These are phyloP conservation scores for Pestalotiopsis sp. DNA, from an alignment of 2,329 filamentous ascomycete species.

Conservation along the genomic window DNA sequence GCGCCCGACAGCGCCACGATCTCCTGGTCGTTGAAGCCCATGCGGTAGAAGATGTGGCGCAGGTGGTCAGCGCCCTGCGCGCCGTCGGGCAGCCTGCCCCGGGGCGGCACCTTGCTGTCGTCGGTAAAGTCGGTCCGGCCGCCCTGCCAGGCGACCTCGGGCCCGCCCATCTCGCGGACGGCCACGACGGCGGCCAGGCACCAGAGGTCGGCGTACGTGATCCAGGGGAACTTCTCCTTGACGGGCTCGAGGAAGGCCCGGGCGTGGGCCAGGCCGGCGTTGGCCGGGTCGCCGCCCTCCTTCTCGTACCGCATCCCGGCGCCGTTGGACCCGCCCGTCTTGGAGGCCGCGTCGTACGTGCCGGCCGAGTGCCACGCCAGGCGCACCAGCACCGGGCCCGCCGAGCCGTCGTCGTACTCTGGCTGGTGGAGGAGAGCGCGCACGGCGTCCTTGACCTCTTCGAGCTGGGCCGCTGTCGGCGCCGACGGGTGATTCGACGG, in stretches of 20 bases:
- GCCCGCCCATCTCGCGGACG: slow-evolving; percentile 63
- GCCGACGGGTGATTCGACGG: neutral
- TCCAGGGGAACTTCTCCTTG: slow-evolving; percentile 62
- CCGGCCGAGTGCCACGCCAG: slow-evolving; percentile 68
- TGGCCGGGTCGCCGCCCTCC: slow-evolving; percentile 67
- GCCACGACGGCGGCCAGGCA: slow-evolving; percentile 63
- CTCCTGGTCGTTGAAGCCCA: slow-evolving; percentile 96
- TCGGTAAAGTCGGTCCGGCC: slow-evolving; percentile 67
- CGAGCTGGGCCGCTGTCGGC: slow-evolving; percentile 28
- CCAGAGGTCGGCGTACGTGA: slow-evolving; percentile 69
- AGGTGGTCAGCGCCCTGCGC: slow-evolving; percentile 79
- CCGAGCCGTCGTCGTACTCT: slow-evolving; percentile 67
- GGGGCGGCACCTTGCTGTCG: slow-evolving; percentile 60
- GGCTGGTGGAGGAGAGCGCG: slow-evolving; percentile 58
- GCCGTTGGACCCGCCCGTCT: slow-evolving; percentile 67
- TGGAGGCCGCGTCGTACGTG: slow-evolving; percentile 61
- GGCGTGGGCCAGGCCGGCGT: slow-evolving; percentile 66
- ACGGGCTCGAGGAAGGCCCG: slow-evolving; percentile 66
- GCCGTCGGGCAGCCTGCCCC: slow-evolving; percentile 73
- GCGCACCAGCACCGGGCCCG: slow-evolving; percentile 65
- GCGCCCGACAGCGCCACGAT: slow-evolving; percentile 88
- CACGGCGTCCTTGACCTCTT: slow-evolving; percentile 55
- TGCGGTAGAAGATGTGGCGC: slow-evolving; percentile 87
- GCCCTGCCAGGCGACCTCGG: slow-evolving; percentile 56
- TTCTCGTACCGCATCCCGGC: slow-evolving; percentile 68